Evolutionary conservation across 2,329 filamentous ascomycete genomes (phyloP).

Genomic region (Tolypocladium tropicale): DNA sequence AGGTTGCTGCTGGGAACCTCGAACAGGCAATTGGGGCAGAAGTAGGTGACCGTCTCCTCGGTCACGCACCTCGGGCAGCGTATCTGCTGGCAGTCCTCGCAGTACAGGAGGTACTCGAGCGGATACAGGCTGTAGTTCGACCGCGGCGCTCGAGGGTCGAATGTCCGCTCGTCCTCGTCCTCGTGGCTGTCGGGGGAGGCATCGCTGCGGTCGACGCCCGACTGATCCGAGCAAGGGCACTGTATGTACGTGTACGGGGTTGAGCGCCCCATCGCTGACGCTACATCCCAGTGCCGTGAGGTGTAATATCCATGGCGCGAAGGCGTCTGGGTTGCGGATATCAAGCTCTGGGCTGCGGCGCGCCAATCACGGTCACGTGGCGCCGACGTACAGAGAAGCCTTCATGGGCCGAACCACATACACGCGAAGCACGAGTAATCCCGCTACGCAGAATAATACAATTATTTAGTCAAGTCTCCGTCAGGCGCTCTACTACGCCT

Average conservation of each 20-base stretch:
- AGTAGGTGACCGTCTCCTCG: constrained; percentile 92
- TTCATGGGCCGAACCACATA: no score
- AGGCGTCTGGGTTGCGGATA: background rate
- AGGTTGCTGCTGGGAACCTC: constrained; percentile 91
- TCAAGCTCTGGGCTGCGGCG: background rate
- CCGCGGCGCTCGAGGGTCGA: constrained; percentile 75
- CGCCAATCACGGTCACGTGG: background rate
- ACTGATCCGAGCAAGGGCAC: constrained; percentile 50
- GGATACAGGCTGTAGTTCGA: constrained; percentile 90
- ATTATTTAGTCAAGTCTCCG: no score
- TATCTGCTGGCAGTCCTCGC: constrained; percentile 94
- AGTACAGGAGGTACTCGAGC: constrained; percentile 88
- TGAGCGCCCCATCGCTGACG: constrained; percentile 34
- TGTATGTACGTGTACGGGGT: constrained; percentile 57
- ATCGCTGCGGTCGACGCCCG: constrained; percentile 21
- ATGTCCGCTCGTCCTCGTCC: constrained; percentile 63
- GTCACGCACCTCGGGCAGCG: constrained; percentile 84
- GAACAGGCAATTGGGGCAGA: constrained; percentile 89
- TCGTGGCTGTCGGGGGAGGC: constrained; percentile 18
- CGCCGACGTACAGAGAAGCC: background rate
- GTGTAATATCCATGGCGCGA: background rate
- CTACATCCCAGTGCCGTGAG: constrained; percentile 2
- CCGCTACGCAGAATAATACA: no score
- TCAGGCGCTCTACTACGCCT: no score
- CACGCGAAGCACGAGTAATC: no score